Evolutionary conservation across 2,329 filamentous ascomycete genomes (phyloP).

Genomic region (Aspergillus sp.): DNA sequence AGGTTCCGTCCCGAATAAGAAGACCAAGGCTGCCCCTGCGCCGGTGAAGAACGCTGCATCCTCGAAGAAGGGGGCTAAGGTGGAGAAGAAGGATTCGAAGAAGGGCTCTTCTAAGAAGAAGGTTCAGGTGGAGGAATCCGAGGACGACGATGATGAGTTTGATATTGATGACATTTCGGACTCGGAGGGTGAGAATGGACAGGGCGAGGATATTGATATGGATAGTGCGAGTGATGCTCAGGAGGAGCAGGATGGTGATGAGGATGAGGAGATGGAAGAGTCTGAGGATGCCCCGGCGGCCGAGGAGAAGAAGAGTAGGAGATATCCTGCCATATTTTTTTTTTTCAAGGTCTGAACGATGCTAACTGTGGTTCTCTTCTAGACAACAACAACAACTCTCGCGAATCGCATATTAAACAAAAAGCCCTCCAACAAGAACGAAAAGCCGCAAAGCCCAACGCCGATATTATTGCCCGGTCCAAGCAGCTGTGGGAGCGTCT

Average conservation of each 20-base stretch:
- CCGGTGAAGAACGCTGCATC: conserved; percentile 20
- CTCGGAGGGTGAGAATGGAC: conserved; percentile 34
- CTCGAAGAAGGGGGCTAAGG: conserved; percentile 26
- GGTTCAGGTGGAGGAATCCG: conserved; percentile 34
- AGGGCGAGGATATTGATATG: conserved; percentile 26
- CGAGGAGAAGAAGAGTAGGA: conserved; percentile 23
- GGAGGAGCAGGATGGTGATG: conserved; percentile 47
- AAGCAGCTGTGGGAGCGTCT: conserved; percentile 98
- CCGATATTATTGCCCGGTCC: conserved; percentile 78
- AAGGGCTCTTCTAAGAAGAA: conserved; percentile 32
- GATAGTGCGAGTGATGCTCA: conserved; percentile 46
- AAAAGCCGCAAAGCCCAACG: conserved; percentile 87
- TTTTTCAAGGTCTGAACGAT: not conserved
- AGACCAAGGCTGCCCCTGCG: conserved; percentile 13
- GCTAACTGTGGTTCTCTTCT: conserved; percentile 7
- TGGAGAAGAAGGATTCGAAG: conserved; percentile 23
- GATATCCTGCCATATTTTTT: conserved; percentile 3
- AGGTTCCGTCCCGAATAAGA: conserved; percentile 8
- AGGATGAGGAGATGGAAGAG: conserved; percentile 29
- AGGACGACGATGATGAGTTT: conserved; percentile 48
- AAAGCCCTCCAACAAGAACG: conserved; percentile 83
- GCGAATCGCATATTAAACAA: conserved; percentile 89
- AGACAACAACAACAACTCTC: conserved; percentile 69
- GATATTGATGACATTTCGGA: conserved; percentile 51
- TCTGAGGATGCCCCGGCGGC: conserved; percentile 16